Evolutionary conservation across 306 rosid genomes (phyloP), one percentile per base, ranked within the genome.

Genomic region (Argentina anserina): DNA sequence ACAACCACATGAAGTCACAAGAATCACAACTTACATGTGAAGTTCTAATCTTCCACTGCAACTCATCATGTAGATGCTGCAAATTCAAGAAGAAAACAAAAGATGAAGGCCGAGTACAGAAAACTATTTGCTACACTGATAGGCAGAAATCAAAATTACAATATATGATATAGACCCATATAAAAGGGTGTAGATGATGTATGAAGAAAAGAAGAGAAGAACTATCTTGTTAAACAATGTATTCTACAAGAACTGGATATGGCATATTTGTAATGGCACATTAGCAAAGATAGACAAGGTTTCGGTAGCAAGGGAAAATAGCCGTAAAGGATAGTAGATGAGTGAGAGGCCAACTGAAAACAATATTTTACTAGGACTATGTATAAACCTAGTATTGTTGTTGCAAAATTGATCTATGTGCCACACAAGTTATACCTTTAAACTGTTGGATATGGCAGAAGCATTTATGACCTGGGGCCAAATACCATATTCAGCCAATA

Each of bases 21-120:
- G 76, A 74, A 73, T 40, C 49, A 71, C 77, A 77, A 70, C 98
- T 94, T 85, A 91, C 98, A 86, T 89, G 97, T n/a, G 97, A 91
- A 76, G 86, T 91, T 77, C 96, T 90, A 67, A 94, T 89, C 89
- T 87, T 89, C 97, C 90, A 88, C 81, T 89, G 98, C 86, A 94
- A 84, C 71, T 91, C 95, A 83, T 94, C 98, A 75, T 94, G 92
- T 67, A 91, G 85, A 71, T 75, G 81, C 98, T 94, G 94, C 83
- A 84, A 76, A 79, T 49, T 71, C 76, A 80, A n/a, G n/a, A n/a
- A 74, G 50, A 72, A 63, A 70, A 34, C 46, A 26, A 69, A 49
- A 36, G 34, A 34, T 74, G 49, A 61, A 69, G 36, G 25, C 29
- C 4, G 42, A 46, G 36, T 31, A 47, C 40, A 37, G 49, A 21